Percentiles rank a stretch among this genome's conserved stretches.
phyloP scores from a whole-genome alignment of 768 basidiomycete genomes.

The Arthromyces matolae region DNA sequence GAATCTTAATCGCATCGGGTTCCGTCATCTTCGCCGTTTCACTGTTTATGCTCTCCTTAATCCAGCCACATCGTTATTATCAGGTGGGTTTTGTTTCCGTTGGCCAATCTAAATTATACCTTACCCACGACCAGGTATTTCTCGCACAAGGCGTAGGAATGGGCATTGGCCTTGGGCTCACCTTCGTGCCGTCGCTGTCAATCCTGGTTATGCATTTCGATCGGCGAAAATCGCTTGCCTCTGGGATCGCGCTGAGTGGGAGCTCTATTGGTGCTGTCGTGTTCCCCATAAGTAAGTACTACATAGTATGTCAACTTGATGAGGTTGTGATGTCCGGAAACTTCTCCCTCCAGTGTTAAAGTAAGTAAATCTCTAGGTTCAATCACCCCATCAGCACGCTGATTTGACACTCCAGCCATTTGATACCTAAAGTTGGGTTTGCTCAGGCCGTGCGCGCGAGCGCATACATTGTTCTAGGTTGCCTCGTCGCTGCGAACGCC shows the following conservation, averaged over 20 bases:
- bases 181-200: slow-evolving; percentile 38
- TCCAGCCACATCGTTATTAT: slow-evolving; percentile 33
- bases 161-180: slow-evolving; percentile 37
- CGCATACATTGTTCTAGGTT: slow-evolving; percentile 24
- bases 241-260: slow-evolving; percentile 41
- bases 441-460: slow-evolving; percentile 27
- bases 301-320: background rate
- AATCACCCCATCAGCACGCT: background rate
- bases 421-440: slow-evolving; percentile 22
- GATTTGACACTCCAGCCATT: slow-evolving; percentile 17
- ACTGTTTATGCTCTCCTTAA: slow-evolving; percentile 38
- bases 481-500: slow-evolving; percentile 23
- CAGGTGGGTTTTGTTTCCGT: slow-evolving; percentile 10
- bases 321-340: background rate
- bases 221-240: slow-evolving; percentile 36
- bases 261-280: slow-evolving; percentile 28
- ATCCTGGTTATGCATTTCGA: slow-evolving; percentile 42
- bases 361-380: slow-evolving; percentile 4
- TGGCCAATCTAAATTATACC: background rate
- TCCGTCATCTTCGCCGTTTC: slow-evolving; percentile 18
- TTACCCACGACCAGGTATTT: slow-evolving; percentile 13
- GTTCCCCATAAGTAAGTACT: slow-evolving; percentile 28
- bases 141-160: slow-evolving; percentile 23
- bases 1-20: slow-evolving; percentile 12
- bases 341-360: slow-evolving; percentile 20